Conservation (phyloP, 331 rosid genomes). For the Pyrus hybrid region DNA sequence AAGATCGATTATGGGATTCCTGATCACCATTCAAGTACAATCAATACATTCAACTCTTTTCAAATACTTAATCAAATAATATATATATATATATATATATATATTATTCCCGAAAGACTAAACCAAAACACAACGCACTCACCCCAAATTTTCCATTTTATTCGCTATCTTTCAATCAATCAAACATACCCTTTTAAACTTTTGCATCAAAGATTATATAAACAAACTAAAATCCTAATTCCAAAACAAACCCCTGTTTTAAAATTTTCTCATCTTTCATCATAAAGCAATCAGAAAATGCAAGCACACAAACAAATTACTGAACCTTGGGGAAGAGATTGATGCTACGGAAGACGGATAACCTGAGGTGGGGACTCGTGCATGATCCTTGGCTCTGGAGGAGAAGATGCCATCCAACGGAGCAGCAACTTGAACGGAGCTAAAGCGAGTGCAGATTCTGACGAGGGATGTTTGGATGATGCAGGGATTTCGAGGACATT, state of each 20-base stretch:
- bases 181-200: neutral
- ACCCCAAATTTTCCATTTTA: neutral
- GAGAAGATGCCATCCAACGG: too few relatives aligned
- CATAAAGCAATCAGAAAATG: neutral
- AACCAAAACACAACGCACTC: neutral
- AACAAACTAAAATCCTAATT: neutral
- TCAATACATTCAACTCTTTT: neutral
- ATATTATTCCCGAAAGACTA: neutral
- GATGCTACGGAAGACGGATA: constrained; percentile 72
- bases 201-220: neutral
- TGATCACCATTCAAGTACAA: neutral
- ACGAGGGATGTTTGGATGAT: too few relatives aligned
- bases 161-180: neutral
- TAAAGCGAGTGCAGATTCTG: too few relatives aligned
- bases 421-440: too few relatives aligned
- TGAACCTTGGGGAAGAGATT: constrained; percentile 70
- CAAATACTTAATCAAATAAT: too few relatives aligned
- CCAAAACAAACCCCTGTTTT: neutral
- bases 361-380: constrained; percentile 60
- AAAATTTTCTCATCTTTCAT: neutral
- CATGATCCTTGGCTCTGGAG: constrained; percentile 30
- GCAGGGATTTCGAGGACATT: too few relatives aligned
- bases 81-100: too few relatives aligned
- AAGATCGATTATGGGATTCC: too few relatives aligned
- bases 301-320: neutral